These are phyloP conservation scores for Leccinum uliginosum DNA, from an alignment of 768 basidiomycete species.

Conservation along the genomic window DNA sequence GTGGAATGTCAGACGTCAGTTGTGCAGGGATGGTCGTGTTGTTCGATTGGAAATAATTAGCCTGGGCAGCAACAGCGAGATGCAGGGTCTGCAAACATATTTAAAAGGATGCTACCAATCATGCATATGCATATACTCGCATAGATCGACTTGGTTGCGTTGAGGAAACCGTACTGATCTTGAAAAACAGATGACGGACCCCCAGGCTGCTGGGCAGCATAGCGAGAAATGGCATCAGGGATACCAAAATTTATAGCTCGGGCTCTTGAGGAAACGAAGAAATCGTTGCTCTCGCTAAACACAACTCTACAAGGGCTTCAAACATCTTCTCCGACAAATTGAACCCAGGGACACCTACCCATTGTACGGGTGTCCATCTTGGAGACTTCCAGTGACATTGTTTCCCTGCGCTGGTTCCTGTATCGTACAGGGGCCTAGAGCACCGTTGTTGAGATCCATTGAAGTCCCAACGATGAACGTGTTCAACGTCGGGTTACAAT, in stretches of 20 bases:
- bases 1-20: slow-evolving; percentile 39
- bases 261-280: slow-evolving; percentile 51
- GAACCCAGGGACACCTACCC: slow-evolving; percentile 38
- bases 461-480: slow-evolving; percentile 40
- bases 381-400: slow-evolving; percentile 47
- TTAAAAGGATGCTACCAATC: neutral
- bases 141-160: slow-evolving; percentile 42
- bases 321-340: neutral
- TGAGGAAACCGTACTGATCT: slow-evolving; percentile 45
- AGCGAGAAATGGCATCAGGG: slow-evolving; percentile 55
- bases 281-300: slow-evolving; percentile 34
- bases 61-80: slow-evolving; percentile 52
- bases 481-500: slow-evolving; percentile 52
- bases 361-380: slow-evolving; percentile 51
- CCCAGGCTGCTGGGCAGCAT: slow-evolving; percentile 39
- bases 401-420: slow-evolving; percentile 31
- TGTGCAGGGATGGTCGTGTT: slow-evolving; percentile 37
- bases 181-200: slow-evolving; percentile 47
- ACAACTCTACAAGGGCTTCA: slow-evolving; percentile 33
- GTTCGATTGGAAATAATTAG: slow-evolving; percentile 51
- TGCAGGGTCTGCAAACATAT: slow-evolving; percentile 45
- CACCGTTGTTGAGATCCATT: slow-evolving; percentile 41
- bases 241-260: slow-evolving; percentile 47
- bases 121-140: slow-evolving; percentile 10
- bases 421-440: slow-evolving; percentile 36